Base-by-base conservation (phyloP, 805 yeast species). In the Yamadazyma sp. region DNA sequence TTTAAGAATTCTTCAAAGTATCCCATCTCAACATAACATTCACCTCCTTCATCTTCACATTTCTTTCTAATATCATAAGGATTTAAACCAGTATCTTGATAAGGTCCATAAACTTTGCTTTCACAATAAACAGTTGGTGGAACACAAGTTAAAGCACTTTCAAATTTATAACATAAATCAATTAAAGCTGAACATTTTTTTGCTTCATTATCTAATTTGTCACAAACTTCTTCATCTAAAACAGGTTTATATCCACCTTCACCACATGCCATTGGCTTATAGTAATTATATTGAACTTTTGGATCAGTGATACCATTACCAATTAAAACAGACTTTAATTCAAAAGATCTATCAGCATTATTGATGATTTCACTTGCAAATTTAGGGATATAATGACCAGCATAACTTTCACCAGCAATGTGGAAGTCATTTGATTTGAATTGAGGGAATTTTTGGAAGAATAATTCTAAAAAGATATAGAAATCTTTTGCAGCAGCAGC, bases 381-480 rank as follows among this genome's bases (percentile, higher is more conserved):
- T 7, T 75, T 85, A 14, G 98, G 98, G 46, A 89, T 84, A 63
- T 91, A 89, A 55, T 87, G 94, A 33, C 97, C 96, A 13, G 91
- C 96, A 53, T 89, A 88, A 7, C 94, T 83, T 57, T 88, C 96
- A 47, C 96, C 96, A 28, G 96, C 82, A 56, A 88, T 84, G 60
- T 87, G 95, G 75, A 88, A 83, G 33, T 73, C 76, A 37, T 70
- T 59, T 21, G 68, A 52, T 7, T 36, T 28, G 56, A 79, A 79
- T 52, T 86, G 75, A 23, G 96, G 94, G 71, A 86, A 87, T 50
- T 80, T 78, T 56, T 80, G 76, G 73, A 81, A 91, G 65, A 91
- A 89, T 46, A 88, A 67, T 49, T 80, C 81, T 54, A 91, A 69
- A 56, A 93, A 88, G 1, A 87, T 82, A 52, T 78, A 86, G 13